Conservation (phyloP, 1,284 basidiomycete species). For the Microbotryomycetes sp. region DNA sequence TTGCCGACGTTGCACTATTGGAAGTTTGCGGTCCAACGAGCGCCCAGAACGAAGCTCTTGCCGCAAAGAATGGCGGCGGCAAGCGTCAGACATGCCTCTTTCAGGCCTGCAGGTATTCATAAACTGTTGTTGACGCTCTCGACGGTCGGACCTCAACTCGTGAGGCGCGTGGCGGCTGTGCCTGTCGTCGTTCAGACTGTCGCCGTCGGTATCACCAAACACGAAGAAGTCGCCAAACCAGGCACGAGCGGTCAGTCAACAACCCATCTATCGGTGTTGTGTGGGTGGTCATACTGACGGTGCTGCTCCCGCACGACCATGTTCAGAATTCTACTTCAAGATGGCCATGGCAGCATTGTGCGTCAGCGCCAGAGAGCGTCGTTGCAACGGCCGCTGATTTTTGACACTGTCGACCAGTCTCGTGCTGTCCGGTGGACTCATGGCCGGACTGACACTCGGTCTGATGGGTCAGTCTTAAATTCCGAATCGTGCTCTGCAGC, state of each 20-base stretch:
- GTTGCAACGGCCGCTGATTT: background rate
- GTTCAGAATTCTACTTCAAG: slow-evolving; percentile 22
- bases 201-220: background rate
- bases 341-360: slow-evolving; percentile 13
- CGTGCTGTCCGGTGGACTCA: slow-evolving; percentile 41
- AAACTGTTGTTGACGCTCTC: background rate
- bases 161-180: background rate
- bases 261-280: background rate
- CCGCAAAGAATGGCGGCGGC: no score
- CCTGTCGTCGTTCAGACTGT: background rate
- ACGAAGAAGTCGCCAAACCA: background rate
- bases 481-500: no score
- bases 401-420: background rate
- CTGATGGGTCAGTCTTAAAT: slow-evolving; percentile 48
- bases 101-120: background rate
- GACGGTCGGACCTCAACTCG: background rate
- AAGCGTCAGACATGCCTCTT: no score
- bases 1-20: no score
- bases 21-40: no score
- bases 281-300: background rate
- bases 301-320: background rate
- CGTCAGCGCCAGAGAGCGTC: slow-evolving; percentile 8
- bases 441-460: slow-evolving; percentile 48
- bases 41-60: no score
- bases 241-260: background rate